phyloP scores from a whole-genome alignment of 805 yeast genomes.

The Wilhelminamyces savonicus region DNA sequence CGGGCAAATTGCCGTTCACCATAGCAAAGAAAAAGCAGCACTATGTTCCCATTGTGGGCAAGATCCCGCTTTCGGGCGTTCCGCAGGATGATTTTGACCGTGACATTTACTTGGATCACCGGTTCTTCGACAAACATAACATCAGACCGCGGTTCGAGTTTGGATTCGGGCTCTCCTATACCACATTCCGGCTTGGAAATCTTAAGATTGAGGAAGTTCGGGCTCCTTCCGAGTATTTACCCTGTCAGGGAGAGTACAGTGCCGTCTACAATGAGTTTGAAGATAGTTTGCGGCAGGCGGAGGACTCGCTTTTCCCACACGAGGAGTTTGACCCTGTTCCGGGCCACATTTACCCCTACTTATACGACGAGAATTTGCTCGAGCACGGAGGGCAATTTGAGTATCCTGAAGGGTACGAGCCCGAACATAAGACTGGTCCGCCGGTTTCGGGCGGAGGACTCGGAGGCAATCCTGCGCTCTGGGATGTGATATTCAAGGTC shows the following conservation, averaged over 20 bases:
- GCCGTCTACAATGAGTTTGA: constrained; percentile 36
- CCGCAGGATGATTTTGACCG: constrained; percentile 43
- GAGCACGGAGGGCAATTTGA: constrained; percentile 33
- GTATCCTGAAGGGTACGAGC: constrained; percentile 32
- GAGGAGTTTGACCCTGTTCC: constrained; percentile 47
- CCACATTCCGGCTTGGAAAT: constrained; percentile 32
- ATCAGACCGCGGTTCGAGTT: constrained; percentile 55
- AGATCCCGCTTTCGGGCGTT: constrained; percentile 14
- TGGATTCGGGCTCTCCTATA: constrained; percentile 56
- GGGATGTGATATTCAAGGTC: constrained; percentile 46
- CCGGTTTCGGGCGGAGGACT: constrained; percentile 44
- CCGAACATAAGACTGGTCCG: constrained; percentile 29
- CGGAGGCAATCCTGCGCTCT: constrained; percentile 57
- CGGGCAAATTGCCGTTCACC: constrained; percentile 60
- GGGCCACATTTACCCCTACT: constrained; percentile 52
- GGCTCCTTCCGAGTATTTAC: constrained; percentile 40
- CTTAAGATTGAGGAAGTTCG: constrained; percentile 36
- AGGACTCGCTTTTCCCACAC: constrained; percentile 48
- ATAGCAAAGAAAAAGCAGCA: constrained; percentile 46
- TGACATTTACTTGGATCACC: constrained; percentile 48
- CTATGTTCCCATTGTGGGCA: constrained; percentile 41
- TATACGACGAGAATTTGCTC: constrained; percentile 30
- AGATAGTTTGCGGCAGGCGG: constrained; percentile 48
- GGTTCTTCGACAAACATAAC: constrained; percentile 50
- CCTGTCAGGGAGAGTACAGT: constrained; percentile 40